Base-by-base conservation (phyloP, 176 grass and related monocot genomes). In the Aechmea fasciata region DNA sequence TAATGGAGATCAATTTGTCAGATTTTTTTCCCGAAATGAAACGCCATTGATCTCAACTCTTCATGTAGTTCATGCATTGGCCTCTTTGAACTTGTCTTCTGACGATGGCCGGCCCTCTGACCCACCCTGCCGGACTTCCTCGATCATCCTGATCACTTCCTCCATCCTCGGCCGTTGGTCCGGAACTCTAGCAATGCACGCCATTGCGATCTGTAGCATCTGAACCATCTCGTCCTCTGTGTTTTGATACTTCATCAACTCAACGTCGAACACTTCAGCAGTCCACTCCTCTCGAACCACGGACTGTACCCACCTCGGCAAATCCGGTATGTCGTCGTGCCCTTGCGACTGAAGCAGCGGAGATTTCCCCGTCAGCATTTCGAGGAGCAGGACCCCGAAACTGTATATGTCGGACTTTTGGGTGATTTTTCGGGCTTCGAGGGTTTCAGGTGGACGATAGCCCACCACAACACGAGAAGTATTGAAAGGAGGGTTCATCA, bases 211-310 rank as follows among this genome's bases (percentile, higher is more conserved):
- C 67, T 90, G 94, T 57, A 99, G 94, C 82, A 88, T 90, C 80
- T 90, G 90, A 18, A 99, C 94, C 66, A 99, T 74, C 72, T 99
- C 90, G 64, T 99, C 94, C 65, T 99, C 90, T 47, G 81, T 87
- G 65, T 90, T 85, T 2, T 51, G 79, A 76, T 76, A 71, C 52
- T 74, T 84, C 65, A 89, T 85, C 61, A 99, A 83, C 66, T 90
- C 84, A 6, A 75, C 51, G 47, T 99, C 94, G 26, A 93, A 99
- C 28, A 99, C 94, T 71, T 99, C 94, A 0, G 94, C 94, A 0
- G 94, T 99, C 94, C 94, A 99, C 69, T 99, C 94, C 84, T 99
- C 94, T 47, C 84, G 80, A 74, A 99, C 90, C 28, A 99, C 90
- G 0, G 94, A 99, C 23, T 88, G 90, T 50, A 97, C 89, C 94